Percentiles rank a stretch among this genome's conserved stretches.
phyloP scores from a whole-genome alignment of 1,284 basidiomycete species.

The Hymenochaete sp. region DNA sequence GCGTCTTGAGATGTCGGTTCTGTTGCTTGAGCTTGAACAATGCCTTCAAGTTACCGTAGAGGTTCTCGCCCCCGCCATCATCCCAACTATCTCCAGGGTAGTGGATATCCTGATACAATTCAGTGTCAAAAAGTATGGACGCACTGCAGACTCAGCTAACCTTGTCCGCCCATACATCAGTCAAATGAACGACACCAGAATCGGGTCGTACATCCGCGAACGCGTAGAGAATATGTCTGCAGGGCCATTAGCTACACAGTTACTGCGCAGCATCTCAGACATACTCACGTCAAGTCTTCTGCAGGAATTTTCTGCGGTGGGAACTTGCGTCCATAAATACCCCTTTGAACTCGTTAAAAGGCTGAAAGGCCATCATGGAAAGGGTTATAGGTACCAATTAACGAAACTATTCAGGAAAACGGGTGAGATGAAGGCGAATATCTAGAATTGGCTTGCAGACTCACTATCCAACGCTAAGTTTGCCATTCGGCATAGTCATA shows the following conservation, averaged over 20 bases:
- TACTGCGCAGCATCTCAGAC: conserved; percentile 5
- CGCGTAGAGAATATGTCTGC: conserved; percentile 75
- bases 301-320: conserved; percentile 74
- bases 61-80: conserved; percentile 70
- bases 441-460: conserved; percentile 27
- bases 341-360: conserved; percentile 43
- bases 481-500: conserved; percentile 33
- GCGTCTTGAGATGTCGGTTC: conserved; percentile 77
- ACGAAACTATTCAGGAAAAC: conserved; percentile 46
- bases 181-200: conserved; percentile 78
- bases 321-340: conserved; percentile 90
- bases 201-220: conserved; percentile 84
- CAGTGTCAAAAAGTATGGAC: too few species aligned
- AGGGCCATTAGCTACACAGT: too few species aligned
- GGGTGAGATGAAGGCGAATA: conserved; percentile 12
- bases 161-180: conserved; percentile 90
- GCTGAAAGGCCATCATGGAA: not conserved
- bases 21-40: conserved; percentile 84
- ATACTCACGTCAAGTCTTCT: conserved; percentile 74
- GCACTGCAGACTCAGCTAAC: too few species aligned
- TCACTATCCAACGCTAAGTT: conserved; percentile 74
- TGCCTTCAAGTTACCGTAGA: conserved; percentile 93
- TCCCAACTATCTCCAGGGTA: conserved; percentile 83
- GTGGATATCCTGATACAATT: too few species aligned
- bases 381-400: conserved; percentile 48